Evolutionary conservation across 352 stramenopile genomes (phyloP), one percentile per base, ranked within the genome.

Genomic region (Phytophthora boehmeriae): DNA sequence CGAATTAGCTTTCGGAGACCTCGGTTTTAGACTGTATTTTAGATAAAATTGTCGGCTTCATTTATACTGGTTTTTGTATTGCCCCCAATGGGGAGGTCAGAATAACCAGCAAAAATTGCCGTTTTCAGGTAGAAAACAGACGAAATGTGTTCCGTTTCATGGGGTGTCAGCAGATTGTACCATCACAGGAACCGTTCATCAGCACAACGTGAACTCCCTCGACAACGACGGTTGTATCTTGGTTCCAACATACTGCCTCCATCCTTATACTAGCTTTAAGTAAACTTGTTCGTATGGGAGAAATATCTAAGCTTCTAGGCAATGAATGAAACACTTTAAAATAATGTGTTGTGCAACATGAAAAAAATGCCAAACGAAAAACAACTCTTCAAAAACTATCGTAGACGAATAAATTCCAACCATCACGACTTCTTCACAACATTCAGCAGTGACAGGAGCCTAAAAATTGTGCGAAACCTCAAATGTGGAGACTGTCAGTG

Each of bases 141-240:
- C 74, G 13, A 53, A 30, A 19, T 83, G 80, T 89, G 80, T 88
- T 89, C 77, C 65, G 80, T 89, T 77, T 89, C 75, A 73, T 87
- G 73, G 79, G 79, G 77, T 88, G 80, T 88, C 77, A 89, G 80
- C 80, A 85, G 49, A 66, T 84, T 83, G 77, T 76, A 77, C 80
- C 80, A 71, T 89, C 80, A 89, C 80, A 75, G 48, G 35, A 66
- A 59, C 19, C 77, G 80, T 88, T 89, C 80, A 89, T 89, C 56
- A 76, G 75, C 61, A 82, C 77, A 86, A 84, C 68, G 68, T 70
- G 65, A 71, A 61, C 75, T 87, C 75, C 80, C 80, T 83, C 80
- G 80, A 89, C 80, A 89, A 86, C 73, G 80, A 87, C 80, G 77
- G 73, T 75, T 86, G 20, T 44, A 5, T 20, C 1, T 41, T 0